Percentiles rank a stretch among this genome's conserved stretches.
Evolutionary conservation across 805 yeast genomes (phyloP).

Genomic region (Pichia ethanolica): DNA sequence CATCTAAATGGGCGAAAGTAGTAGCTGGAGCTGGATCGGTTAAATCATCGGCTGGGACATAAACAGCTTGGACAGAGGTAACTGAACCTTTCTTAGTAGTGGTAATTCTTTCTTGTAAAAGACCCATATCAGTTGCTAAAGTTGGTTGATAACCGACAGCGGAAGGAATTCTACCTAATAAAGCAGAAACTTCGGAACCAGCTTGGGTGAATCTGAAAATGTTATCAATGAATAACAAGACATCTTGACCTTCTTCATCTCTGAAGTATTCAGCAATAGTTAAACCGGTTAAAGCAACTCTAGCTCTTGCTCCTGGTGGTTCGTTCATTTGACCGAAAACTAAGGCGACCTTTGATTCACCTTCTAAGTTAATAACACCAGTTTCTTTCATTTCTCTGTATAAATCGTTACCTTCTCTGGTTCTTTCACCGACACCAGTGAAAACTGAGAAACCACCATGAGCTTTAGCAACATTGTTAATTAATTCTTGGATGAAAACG

Average conservation of each 20-base stretch:
- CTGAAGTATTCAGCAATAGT: constrained; percentile 99
- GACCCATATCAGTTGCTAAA: constrained; percentile 99
- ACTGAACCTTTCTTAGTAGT: constrained; percentile 99
- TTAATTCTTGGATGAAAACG: constrained; percentile 98
- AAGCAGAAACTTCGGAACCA: constrained; percentile 99
- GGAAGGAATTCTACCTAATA: constrained; percentile 99
- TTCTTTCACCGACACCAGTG: constrained; percentile 99
- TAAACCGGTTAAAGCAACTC: constrained; percentile 98
- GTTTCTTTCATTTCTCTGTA: constrained; percentile 99
- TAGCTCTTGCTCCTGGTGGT: constrained; percentile 99
- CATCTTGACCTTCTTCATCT: constrained; percentile 99
- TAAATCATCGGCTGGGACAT: constrained; percentile 99
- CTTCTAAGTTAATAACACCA: constrained; percentile 99
- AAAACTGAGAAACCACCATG: constrained; percentile 99
- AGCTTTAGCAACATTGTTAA: constrained; percentile 99
- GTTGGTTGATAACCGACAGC: constrained; percentile 99
- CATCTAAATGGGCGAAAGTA: constrained; percentile 99
- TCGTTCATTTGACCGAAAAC: constrained; percentile 99
- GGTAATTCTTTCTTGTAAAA: constrained; percentile 99
- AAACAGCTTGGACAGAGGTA: constrained; percentile 99
- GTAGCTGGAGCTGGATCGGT: constrained; percentile 99
- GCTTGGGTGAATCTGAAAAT: constrained; percentile 99
- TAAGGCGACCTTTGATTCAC: constrained; percentile 98
- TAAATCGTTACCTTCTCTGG: constrained; percentile 99
- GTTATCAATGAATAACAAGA: constrained; percentile 97